These are phyloP conservation scores for Pyrrhoderma lamaoense DNA, from an alignment of 1,284 basidiomycete species.

Conservation along the genomic window DNA sequence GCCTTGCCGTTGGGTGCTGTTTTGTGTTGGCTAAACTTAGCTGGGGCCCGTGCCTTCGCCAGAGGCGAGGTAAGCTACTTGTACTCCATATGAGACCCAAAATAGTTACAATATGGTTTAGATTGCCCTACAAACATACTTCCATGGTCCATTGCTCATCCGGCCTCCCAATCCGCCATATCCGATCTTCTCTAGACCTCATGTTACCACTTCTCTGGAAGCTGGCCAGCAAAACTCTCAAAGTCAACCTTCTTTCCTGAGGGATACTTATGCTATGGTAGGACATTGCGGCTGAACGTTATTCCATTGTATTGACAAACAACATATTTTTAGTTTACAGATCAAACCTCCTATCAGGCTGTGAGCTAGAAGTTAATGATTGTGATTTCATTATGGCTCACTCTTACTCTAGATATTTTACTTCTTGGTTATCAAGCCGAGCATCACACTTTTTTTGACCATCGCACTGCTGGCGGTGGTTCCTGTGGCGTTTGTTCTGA, in stretches of 20 bases:
- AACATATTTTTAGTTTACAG: slow-evolving; percentile 51
- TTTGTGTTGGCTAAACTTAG: slow-evolving; percentile 65
- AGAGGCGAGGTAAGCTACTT: slow-evolving; percentile 49
- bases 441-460: slow-evolving; percentile 63
- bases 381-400: neutral
- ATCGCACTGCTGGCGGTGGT: slow-evolving; percentile 47
- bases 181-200: slow-evolving; percentile 61
- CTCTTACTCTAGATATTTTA: slow-evolving; percentile 47
- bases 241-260: slow-evolving; percentile 64
- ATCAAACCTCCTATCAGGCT: slow-evolving; percentile 70
- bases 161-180: slow-evolving; percentile 50
- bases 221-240: slow-evolving; percentile 28
- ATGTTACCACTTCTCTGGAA: slow-evolving; percentile 42
- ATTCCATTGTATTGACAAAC: neutral
- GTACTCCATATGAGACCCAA: neutral
- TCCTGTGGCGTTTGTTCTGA: slow-evolving; percentile 47
- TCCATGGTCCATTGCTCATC: slow-evolving; percentile 59
- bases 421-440: slow-evolving; percentile 76
- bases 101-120: slow-evolving; percentile 23
- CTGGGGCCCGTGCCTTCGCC: slow-evolving; percentile 63
- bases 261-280: slow-evolving; percentile 73
- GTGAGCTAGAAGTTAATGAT: neutral
- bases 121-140: slow-evolving; percentile 60
- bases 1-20: slow-evolving; percentile 69
- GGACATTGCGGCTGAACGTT: slow-evolving; percentile 22